Percentiles rank a stretch among this genome's conserved stretches.
phyloP scores from a whole-genome alignment of 2,329 filamentous ascomycete genomes.

The Rhytidhysteron rufulum region DNA sequence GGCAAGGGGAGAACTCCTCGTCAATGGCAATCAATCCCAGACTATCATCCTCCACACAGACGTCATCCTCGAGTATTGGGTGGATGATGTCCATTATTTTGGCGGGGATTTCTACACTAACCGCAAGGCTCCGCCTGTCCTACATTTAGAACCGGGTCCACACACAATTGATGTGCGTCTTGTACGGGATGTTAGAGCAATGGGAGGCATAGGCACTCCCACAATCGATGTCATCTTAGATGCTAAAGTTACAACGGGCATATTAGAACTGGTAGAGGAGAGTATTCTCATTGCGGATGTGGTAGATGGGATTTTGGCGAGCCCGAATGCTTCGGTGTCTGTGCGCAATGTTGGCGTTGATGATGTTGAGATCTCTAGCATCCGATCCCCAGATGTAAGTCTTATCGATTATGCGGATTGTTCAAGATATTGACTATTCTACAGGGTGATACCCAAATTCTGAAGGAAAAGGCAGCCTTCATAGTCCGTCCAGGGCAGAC shows the following conservation, averaged over 20 bases:
- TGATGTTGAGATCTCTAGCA: slow-evolving; percentile 31
- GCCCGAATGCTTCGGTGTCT: slow-evolving; percentile 45
- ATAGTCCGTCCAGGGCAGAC: slow-evolving; percentile 38
- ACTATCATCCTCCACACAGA: slow-evolving; percentile 45
- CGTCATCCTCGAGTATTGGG: slow-evolving; percentile 50
- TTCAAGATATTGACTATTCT: neutral
- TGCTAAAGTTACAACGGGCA: slow-evolving; percentile 16
- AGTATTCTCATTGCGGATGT: slow-evolving; percentile 49
- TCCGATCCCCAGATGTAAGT: slow-evolving; percentile 28
- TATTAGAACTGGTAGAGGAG: slow-evolving; percentile 29
- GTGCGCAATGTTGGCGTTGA: slow-evolving; percentile 44
- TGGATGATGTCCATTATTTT: slow-evolving; percentile 51
- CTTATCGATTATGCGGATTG: too few relatives aligned
- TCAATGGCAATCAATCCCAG: slow-evolving; percentile 31
- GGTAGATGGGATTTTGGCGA: slow-evolving; percentile 46
- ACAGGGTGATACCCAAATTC: neutral
- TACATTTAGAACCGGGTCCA: slow-evolving; percentile 47
- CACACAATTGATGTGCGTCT: slow-evolving; percentile 53
- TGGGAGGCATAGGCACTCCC: slow-evolving; percentile 50
- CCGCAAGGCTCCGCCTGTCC: slow-evolving; percentile 46
- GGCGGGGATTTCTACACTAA: slow-evolving; percentile 57
- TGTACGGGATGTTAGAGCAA: slow-evolving; percentile 54
- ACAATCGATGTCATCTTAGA: slow-evolving; percentile 39
- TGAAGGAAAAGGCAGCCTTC: slow-evolving; percentile 6
- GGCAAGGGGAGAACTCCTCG: slow-evolving; percentile 48